phyloP scores from a whole-genome alignment of 2,329 filamentous ascomycete species.

The Ophiocordyceps australis region DNA sequence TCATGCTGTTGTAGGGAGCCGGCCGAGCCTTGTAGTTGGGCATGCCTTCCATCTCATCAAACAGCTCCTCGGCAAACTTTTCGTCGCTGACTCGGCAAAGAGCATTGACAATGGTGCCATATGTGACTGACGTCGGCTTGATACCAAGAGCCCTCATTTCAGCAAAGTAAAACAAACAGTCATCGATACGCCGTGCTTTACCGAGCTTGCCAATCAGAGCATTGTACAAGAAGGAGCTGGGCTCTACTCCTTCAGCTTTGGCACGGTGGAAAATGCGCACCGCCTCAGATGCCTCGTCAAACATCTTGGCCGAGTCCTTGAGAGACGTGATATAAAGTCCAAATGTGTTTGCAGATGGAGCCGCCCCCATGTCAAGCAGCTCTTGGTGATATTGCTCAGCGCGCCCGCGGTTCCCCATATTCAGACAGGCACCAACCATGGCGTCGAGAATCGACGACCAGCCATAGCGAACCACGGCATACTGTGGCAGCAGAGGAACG shows the following conservation, averaged over 20 bases:
- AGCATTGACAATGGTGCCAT: constrained; percentile 95
- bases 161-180: constrained; percentile 93
- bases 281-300: constrained; percentile 91
- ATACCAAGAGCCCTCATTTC: constrained; percentile 92
- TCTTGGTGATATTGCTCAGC: constrained; percentile 85
- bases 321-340: constrained; percentile 98
- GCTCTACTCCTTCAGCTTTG: constrained; percentile 83
- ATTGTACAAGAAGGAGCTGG: constrained; percentile 95
- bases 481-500: constrained; percentile 69
- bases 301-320: constrained; percentile 93
- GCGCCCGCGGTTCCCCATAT: constrained; percentile 58
- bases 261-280: constrained; percentile 95
- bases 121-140: constrained; percentile 91
- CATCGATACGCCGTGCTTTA: constrained; percentile 92
- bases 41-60: constrained; percentile 98
- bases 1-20: constrained; percentile 97
- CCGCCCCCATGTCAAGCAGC: constrained; percentile 72
- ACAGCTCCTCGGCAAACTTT: constrained; percentile 92
- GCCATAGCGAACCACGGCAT: constrained; percentile 76
- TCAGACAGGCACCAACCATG: constrained; percentile 87
- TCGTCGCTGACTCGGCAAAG: constrained; percentile 94
- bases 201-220: constrained; percentile 95
- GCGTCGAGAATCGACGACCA: constrained; percentile 94
- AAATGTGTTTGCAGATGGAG: constrained; percentile 93
- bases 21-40: constrained; percentile 97